A percentile compares a stretch with the other conserved stretches of the same genome.
phyloP scores from a whole-genome alignment of 2,329 filamentous ascomycete genomes.

The Colletotrichum sp. region DNA sequence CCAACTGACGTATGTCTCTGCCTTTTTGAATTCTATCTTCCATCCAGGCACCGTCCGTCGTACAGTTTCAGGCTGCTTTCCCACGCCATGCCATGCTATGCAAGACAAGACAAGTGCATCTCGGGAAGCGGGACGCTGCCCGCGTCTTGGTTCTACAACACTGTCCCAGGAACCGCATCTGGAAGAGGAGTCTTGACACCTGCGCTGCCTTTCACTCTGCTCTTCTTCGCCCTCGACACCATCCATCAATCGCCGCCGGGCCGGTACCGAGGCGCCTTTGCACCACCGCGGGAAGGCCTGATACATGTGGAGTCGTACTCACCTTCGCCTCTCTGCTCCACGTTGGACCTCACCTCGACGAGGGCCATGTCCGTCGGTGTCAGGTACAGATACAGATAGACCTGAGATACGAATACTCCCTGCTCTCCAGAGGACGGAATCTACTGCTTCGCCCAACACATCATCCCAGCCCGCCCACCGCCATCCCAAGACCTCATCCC shows the following conservation, averaged over 20 bases:
- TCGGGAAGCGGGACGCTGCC: not conserved
- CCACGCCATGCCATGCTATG: not conserved
- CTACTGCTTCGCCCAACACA: not conserved
- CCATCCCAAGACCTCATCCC: not conserved
- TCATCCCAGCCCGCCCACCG: not conserved
- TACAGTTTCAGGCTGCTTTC: constrained; percentile 4
- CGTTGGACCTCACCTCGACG: not conserved
- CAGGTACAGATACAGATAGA: not conserved
- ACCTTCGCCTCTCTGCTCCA: not conserved
- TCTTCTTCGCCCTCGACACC: not conserved
- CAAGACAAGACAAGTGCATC: not conserved
- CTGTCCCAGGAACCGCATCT: not conserved
- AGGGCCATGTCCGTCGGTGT: not conserved
- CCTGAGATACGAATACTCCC: not conserved
- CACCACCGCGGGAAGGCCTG: not conserved
- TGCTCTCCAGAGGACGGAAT: not conserved
- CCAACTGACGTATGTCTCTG: not conserved
- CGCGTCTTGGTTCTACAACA: not conserved
- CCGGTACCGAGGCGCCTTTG: not conserved
- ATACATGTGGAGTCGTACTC: not conserved
- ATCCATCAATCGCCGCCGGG: not conserved
- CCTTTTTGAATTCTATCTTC: not conserved
- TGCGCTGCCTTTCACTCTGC: not conserved
- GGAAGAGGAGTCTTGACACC: not conserved
- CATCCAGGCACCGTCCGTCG: not conserved